phyloP scores from a whole-genome alignment of 257 asterid species.

The Solanum chiquidenum region DNA sequence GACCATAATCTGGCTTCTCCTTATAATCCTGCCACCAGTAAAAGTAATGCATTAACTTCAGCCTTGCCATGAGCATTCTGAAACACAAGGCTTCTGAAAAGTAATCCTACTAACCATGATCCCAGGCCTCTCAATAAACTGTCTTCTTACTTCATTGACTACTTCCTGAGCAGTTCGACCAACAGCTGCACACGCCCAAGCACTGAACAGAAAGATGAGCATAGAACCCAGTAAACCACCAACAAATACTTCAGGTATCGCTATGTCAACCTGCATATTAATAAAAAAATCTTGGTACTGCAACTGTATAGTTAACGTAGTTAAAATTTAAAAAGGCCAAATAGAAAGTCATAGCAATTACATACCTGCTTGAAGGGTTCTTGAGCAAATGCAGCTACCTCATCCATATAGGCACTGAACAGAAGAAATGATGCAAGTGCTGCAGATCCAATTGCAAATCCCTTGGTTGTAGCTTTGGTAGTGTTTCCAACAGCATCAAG shows the following conservation, averaged over 20 bases:
- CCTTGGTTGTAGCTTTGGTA: slow-evolving; percentile 99
- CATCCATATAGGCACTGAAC: slow-evolving; percentile 99
- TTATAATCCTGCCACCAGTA: slow-evolving; percentile 59
- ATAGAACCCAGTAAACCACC: slow-evolving; percentile 97
- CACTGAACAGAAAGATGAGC: slow-evolving; percentile 95
- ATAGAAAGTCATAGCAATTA: neutral
- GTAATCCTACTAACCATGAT: slow-evolving; percentile 66
- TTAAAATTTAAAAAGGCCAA: neutral
- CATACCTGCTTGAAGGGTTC: slow-evolving; percentile 66
- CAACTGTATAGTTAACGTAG: neutral
- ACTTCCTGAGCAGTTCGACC: slow-evolving; percentile 99
- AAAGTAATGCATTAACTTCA: neutral
- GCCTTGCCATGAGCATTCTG: neutral
- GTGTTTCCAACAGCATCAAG: slow-evolving; percentile 99
- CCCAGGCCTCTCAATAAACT: slow-evolving; percentile 98
- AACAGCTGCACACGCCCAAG: slow-evolving; percentile 99
- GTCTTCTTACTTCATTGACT: slow-evolving; percentile 96
- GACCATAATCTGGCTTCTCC: slow-evolving; percentile 95
- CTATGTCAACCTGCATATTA: slow-evolving; percentile 77
- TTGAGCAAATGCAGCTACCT: slow-evolving; percentile 73
- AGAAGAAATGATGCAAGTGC: slow-evolving; percentile 97
- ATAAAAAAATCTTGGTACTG: neutral
- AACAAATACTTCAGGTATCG: slow-evolving; percentile 94
- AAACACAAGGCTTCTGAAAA: neutral
- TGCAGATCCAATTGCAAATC: slow-evolving; percentile 99